Evolutionary conservation across 1,284 basidiomycete species (phyloP).

Genomic region (Phlebopus sp.): DNA sequence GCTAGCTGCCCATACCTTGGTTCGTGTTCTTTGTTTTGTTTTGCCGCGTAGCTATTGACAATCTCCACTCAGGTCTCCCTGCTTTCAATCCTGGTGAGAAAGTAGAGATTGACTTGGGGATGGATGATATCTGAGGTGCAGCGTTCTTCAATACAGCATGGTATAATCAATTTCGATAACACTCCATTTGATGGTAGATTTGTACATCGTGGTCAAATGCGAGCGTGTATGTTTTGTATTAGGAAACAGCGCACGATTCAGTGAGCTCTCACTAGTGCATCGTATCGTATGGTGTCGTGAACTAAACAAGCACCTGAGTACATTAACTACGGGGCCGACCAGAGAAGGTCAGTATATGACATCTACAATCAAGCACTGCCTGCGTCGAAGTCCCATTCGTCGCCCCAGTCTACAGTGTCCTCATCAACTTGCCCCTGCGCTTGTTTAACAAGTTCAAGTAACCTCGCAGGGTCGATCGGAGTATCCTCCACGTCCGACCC

Average conservation of each 20-base stretch:
- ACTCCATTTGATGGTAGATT: neutral
- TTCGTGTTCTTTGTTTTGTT: slow-evolving; percentile 40
- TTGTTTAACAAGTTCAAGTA: slow-evolving; percentile 51
- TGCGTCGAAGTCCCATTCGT: slow-evolving; percentile 42
- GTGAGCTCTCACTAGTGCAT: no score
- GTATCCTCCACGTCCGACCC: slow-evolving; percentile 31
- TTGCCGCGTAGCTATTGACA: slow-evolving; percentile 7
- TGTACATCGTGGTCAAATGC: slow-evolving; percentile 3
- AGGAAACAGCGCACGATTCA: neutral
- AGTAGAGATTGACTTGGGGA: slow-evolving; percentile 83
- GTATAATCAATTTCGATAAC: neutral
- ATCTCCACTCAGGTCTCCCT: slow-evolving; percentile 67
- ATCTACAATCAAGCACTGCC: slow-evolving; percentile 5
- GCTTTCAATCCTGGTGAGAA: slow-evolving; percentile 99
- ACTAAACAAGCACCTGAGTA: no score
- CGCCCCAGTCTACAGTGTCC: slow-evolving; percentile 62
- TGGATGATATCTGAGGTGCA: slow-evolving; percentile 75
- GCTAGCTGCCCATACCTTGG: slow-evolving; percentile 94
- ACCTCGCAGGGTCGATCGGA: slow-evolving; percentile 45
- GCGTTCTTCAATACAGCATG: neutral
- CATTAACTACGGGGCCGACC: no score
- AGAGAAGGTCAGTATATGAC: no score
- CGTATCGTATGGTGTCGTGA: no score
- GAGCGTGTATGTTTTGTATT: neutral
- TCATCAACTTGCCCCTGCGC: slow-evolving; percentile 41